These are phyloP conservation scores for Microbotryomycetes sp. DNA, from an alignment of 1,284 basidiomycete species.

Conservation along the genomic window DNA sequence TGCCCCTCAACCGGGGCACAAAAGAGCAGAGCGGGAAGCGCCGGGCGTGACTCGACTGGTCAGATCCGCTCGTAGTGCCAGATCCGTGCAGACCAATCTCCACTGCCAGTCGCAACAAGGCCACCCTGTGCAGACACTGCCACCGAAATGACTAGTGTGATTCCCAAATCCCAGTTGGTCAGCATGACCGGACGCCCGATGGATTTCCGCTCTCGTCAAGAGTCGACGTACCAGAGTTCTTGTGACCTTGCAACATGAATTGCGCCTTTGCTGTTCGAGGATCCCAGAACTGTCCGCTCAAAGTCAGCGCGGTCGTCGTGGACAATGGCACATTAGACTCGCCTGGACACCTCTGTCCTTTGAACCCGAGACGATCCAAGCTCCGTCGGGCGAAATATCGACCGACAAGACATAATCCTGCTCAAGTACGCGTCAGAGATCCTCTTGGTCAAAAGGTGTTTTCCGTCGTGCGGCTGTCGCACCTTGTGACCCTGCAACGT, in stretches of 20 bases:
- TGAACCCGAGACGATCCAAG: constrained; percentile 82
- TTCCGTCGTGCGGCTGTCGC: too few species aligned
- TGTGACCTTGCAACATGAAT: constrained; percentile 80
- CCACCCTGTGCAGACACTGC: constrained; percentile 67
- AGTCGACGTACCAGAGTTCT: constrained; percentile 59
- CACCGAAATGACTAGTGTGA: constrained; percentile 66
- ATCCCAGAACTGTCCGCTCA: constrained; percentile 65
- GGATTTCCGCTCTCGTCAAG: too few species aligned
- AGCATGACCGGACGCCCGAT: too few species aligned
- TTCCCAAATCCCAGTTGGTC: not conserved
- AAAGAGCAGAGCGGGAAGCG: too few species aligned
- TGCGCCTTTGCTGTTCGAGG: constrained; percentile 64
- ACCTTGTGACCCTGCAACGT: constrained; percentile 81
- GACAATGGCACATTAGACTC: not conserved
- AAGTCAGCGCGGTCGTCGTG: not conserved
- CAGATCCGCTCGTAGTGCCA: constrained; percentile 50
- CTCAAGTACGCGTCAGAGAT: not conserved
- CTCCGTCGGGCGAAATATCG: constrained; percentile 72
- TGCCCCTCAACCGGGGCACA: too few species aligned
- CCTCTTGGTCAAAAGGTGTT: too few species aligned
- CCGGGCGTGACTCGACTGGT: too few species aligned
- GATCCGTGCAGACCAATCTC: constrained; percentile 74
- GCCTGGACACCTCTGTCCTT: constrained; percentile 70
- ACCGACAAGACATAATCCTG: constrained; percentile 72
- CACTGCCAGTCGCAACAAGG: constrained; percentile 74